Evolutionary conservation across 805 yeast species (phyloP).

Genomic region (Ogataea neopini): DNA sequence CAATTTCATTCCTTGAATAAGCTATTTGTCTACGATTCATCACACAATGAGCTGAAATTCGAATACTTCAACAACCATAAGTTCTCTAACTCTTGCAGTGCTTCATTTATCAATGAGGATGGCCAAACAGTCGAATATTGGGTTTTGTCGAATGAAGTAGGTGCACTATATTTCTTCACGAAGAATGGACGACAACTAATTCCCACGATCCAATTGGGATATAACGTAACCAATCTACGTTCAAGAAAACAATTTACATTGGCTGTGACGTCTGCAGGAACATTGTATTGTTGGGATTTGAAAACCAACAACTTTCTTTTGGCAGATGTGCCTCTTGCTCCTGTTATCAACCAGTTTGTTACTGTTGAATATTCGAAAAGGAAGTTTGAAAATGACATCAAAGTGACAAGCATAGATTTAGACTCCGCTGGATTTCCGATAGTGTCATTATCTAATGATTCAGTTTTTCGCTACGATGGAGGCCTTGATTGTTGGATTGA

Average conservation of each 20-base stretch:
- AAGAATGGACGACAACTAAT: conserved; percentile 46
- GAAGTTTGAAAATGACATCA: conserved; percentile 26
- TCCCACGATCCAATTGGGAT: conserved; percentile 56
- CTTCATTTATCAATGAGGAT: conserved; percentile 33
- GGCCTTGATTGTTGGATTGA: conserved; percentile 49
- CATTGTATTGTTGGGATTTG: conserved; percentile 54
- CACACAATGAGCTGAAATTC: conserved; percentile 36
- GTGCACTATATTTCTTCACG: conserved; percentile 48
- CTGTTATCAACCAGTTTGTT: conserved; percentile 45
- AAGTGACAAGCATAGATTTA: conserved; percentile 26
- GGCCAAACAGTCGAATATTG: conserved; percentile 54
- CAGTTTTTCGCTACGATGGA: conserved; percentile 44
- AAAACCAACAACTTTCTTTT: conserved; percentile 35
- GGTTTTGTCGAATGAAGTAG: conserved; percentile 59
- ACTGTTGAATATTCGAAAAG: conserved; percentile 24
- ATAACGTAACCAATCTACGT: conserved; percentile 41
- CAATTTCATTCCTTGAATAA: conserved; percentile 38
- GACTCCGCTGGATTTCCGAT: conserved; percentile 43
- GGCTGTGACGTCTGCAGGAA: conserved; percentile 51
- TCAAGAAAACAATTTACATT: conserved; percentile 38
- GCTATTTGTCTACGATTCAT: conserved; percentile 17
- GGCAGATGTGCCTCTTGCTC: conserved; percentile 51
- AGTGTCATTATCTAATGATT: conserved; percentile 39
- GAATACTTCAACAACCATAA: conserved; percentile 44
- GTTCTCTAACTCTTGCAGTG: conserved; percentile 37